phyloP scores from a whole-genome alignment of 106 monocot species.

The Hemerocallis citrina region DNA sequence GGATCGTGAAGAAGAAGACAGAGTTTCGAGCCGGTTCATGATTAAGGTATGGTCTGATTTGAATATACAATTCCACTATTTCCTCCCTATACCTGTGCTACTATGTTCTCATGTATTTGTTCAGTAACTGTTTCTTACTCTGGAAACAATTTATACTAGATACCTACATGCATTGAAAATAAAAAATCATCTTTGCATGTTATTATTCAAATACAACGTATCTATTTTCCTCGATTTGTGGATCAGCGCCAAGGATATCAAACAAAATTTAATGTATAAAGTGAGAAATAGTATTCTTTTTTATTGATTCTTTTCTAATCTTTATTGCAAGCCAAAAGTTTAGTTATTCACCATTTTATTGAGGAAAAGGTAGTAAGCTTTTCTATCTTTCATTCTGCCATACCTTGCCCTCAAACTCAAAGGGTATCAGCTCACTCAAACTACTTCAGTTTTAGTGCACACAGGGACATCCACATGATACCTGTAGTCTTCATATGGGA shows the following conservation, averaged over 20 bases:
- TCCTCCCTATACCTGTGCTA: no score
- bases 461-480: no score
- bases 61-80: not conserved
- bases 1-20: constrained; percentile 90
- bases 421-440: no score
- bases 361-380: no score
- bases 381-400: not conserved
- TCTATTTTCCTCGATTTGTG: no score
- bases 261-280: not conserved
- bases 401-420: not conserved
- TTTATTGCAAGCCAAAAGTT: not conserved
- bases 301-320: not conserved
- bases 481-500: no score
- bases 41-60: constrained; percentile 48
- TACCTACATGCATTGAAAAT: no score
- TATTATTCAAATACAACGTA: not conserved
- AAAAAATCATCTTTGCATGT: not conserved
- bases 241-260: not conserved
- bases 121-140: no score
- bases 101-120: not conserved
- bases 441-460: no score
- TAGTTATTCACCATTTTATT: not conserved
- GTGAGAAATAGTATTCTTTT: not conserved
- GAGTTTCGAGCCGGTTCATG: constrained; percentile 61
- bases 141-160: no score